A percentile compares a stretch with the other conserved stretches of the same genome.
Conservation (phyloP, 2,329 filamentous ascomycete genomes). For the Zalaria sp. region DNA sequence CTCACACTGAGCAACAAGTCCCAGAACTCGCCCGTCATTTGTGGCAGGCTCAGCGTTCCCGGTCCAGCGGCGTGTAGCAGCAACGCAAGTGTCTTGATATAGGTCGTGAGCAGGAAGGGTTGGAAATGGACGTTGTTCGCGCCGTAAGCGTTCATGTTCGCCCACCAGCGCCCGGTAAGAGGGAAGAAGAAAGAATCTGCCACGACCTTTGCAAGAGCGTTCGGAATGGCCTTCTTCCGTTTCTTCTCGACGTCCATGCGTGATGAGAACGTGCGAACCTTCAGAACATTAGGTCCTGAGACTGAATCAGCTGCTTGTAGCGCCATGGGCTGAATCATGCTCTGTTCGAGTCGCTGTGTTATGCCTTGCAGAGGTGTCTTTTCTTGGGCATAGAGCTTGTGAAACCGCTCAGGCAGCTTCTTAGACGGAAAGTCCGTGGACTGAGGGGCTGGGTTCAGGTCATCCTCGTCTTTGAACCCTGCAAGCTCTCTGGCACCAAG, state of each 20-base stretch:
- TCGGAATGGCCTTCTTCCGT: slow-evolving; percentile 49
- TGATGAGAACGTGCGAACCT: slow-evolving; percentile 78
- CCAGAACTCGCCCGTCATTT: slow-evolving; percentile 76
- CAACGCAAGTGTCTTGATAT: slow-evolving; percentile 74
- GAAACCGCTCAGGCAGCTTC: slow-evolving; percentile 57
- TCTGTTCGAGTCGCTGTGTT: slow-evolving; percentile 50
- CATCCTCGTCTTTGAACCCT: slow-evolving; percentile 49
- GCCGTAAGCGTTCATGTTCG: slow-evolving; percentile 19
- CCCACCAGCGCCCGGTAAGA: slow-evolving; percentile 53
- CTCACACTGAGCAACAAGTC: slow-evolving; percentile 63
- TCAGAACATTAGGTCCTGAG: slow-evolving; percentile 70
- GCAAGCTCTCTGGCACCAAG: slow-evolving; percentile 73
- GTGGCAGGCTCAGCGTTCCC: slow-evolving; percentile 57
- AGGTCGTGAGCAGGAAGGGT: slow-evolving; percentile 61
- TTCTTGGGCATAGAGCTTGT: slow-evolving; percentile 48
- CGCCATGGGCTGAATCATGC: slow-evolving; percentile 70
- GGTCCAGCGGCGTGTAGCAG: slow-evolving; percentile 74
- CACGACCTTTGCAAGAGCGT: slow-evolving; percentile 65
- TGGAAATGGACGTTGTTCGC: slow-evolving; percentile 51
- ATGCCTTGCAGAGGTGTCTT: slow-evolving; percentile 35
- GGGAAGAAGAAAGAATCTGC: slow-evolving; percentile 74
- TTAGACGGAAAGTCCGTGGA: slow-evolving; percentile 60
- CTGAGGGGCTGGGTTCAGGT: slow-evolving; percentile 23
- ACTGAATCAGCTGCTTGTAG: slow-evolving; percentile 65
- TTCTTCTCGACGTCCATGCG: slow-evolving; percentile 53